Evolutionary conservation across 371 early-diverging fungal species (phyloP), one percentile per base, ranked within the genome.

Genomic region (Funneliformis caledonium): DNA sequence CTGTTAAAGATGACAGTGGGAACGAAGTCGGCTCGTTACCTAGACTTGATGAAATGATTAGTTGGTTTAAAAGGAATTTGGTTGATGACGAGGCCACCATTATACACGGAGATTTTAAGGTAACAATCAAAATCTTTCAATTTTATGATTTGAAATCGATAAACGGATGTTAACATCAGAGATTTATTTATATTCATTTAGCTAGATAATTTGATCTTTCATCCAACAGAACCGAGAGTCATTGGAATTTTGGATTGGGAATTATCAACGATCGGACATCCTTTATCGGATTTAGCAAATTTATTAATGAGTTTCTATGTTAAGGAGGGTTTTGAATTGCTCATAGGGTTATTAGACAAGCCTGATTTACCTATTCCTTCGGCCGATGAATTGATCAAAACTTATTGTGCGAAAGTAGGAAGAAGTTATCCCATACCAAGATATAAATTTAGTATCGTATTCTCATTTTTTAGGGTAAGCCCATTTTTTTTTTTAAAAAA

Each of bases 221-320:
- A 96, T 81, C 93, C 95, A 68, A 91, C 90, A 8, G 89, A 94
- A 45, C 89, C 94, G 26, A 84, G 87, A 2, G 93, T 98, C 10
- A 94, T 97, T 84, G 97, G 96, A 26, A 88, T 97, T n/a, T 89
- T 98, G 42, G 98, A 97, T 83, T 98, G 98, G 97, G 98, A 98
- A 83, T 85, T 98, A 19, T 94, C 95, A 52, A 97, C 98, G 3
- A 91, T 98, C 74, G 98, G 97, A 8, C 96, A 98, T 84, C 98
- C 98, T 45, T 88, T 94, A 56, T 91, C 96, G 16, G 98, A 98
- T 83, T 86, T 98, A 10, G 93, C 96, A 56, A 97, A 96, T 82
- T 83, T 97, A 73, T 85, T 97, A 65, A 91, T 94, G 83, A 94
- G 93, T 4, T 96, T 90, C 82, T 92, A 92, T 80, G 69, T 89